phyloP scores from a whole-genome alignment of 2,329 filamentous ascomycete genomes.

The Cryphonectria carpinicola region DNA sequence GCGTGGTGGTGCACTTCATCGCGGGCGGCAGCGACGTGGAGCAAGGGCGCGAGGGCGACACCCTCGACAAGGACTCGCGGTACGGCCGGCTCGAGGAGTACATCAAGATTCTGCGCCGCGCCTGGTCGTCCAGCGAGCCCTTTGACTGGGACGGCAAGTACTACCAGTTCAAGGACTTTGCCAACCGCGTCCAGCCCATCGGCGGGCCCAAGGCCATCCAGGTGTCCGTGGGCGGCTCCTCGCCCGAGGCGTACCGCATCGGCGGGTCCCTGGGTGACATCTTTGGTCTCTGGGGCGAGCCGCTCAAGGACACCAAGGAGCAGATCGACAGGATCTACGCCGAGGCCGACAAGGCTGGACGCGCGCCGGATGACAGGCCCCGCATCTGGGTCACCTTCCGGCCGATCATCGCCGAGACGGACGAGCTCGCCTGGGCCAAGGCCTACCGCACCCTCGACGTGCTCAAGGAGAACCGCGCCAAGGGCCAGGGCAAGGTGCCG shows the following conservation, averaged over 20 bases:
- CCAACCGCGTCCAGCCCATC: constrained; percentile 56
- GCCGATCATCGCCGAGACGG: constrained; percentile 63
- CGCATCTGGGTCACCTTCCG: constrained; percentile 68
- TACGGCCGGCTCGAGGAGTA: constrained; percentile 65
- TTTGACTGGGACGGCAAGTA: constrained; percentile 66
- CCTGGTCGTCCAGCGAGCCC: constrained; percentile 59
- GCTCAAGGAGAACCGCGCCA: constrained; percentile 46
- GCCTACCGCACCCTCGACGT: constrained; percentile 59
- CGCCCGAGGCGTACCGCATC: constrained; percentile 61
- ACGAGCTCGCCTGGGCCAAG: constrained; percentile 65
- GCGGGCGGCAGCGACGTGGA: constrained; percentile 64
- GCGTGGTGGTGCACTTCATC: constrained; percentile 66
- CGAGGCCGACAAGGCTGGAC: constrained; percentile 60
- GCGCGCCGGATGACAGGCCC: constrained; percentile 51
- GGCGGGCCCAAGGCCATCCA: constrained; percentile 54
- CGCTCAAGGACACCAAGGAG: constrained; percentile 65
- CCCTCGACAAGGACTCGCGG: constrained; percentile 59
- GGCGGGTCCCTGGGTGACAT: constrained; percentile 64
- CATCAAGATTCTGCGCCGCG: constrained; percentile 62
- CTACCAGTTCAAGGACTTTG: constrained; percentile 63
- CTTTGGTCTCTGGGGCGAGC: constrained; percentile 67
- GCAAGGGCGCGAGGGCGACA: constrained; percentile 64
- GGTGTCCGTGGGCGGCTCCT: constrained; percentile 63
- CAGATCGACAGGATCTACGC: constrained; percentile 65
- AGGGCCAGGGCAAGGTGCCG: constrained; percentile 36